Base-by-base conservation (phyloP, 169 alveolate species). In the Plasmodium adleri region DNA sequence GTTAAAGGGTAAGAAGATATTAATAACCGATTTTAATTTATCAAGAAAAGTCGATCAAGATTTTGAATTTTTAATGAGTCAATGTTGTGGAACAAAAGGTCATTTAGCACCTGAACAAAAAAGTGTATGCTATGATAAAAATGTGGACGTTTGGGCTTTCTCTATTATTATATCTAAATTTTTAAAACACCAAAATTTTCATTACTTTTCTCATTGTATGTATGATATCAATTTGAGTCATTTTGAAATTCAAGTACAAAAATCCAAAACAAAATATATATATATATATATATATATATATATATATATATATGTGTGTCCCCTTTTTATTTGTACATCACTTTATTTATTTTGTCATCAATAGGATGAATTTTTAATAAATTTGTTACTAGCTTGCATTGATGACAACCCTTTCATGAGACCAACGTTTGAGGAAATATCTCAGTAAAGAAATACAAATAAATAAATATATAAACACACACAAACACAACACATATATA, bases 91-190 rank as follows among this genome's bases (percentile, higher is more conserved):
- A n/a, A 76, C 89, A 7, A 63, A 49, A 59, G 89, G 89, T 0
- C 89, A 76, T 68, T 76, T 76, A 47, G 89, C 89, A 3, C 89
- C 89, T 10, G 89, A 76, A 68, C 89, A 76, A 45, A 76, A 76
- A 76, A 76, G 89, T 56, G 78, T 76, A 17, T 52, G 45, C 1
- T 76, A 76, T 43, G 63, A 64, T 28, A 43, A 39, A 24, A 76
- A 50, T 2, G 75, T 76, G 8, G 89, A 76, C 8, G 32, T 76
- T 26, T 76, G 89, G 89, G 89, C 89, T 49, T 76, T 76, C 52
- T 50, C 58, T 17, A 68, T 76, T 64, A 64, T 76, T 50, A 68
- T 76, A 56, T 49, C 89, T 0, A 76, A 76, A 59, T 76, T 76
- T 76, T 49, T 76, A 26, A 76, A 76, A 52, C 89, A 76, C 15